These are phyloP conservation scores for Picea abies DNA, from an alignment of 83 land plant species.

Conservation along the genomic window DNA sequence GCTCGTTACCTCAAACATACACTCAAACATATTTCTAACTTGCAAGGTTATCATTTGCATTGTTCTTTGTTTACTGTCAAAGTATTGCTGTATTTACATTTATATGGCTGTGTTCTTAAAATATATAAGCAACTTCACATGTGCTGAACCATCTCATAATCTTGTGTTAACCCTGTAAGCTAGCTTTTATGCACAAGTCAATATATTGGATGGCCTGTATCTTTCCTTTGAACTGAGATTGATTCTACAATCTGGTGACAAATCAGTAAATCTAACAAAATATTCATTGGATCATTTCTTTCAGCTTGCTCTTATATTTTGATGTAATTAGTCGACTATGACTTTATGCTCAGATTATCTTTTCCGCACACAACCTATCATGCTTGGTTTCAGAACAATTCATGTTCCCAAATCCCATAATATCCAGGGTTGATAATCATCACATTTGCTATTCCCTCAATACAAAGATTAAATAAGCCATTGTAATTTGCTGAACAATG, in stretches of 20 bases:
- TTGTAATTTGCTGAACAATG: not conserved
- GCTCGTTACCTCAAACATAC: too few species aligned
- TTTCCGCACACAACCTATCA: not conserved
- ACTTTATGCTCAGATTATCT: not conserved
- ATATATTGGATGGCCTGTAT: not conserved
- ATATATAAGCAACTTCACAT: not conserved
- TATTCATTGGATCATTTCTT: not conserved
- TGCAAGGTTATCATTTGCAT: not conserved
- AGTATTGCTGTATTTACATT: not conserved
- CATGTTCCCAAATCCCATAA: too few species aligned
- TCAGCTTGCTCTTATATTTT: slow-evolving; percentile 1
- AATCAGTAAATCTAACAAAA: not conserved
- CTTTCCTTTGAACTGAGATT: not conserved
- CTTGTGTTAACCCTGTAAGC: not conserved
- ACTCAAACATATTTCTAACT: not conserved
- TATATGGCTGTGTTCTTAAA: not conserved
- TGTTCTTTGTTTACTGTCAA: not conserved
- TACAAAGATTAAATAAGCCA: not conserved
- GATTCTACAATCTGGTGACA: not conserved
- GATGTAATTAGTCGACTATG: not conserved
- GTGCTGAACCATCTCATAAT: not conserved
- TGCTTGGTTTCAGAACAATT: not conserved
- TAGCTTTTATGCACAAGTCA: not conserved
- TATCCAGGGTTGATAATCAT: not conserved
- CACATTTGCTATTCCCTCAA: not conserved